These are phyloP conservation scores for Gastrolobium villosum DNA, from an alignment of 306 rosid genomes.

Conservation along the genomic window DNA sequence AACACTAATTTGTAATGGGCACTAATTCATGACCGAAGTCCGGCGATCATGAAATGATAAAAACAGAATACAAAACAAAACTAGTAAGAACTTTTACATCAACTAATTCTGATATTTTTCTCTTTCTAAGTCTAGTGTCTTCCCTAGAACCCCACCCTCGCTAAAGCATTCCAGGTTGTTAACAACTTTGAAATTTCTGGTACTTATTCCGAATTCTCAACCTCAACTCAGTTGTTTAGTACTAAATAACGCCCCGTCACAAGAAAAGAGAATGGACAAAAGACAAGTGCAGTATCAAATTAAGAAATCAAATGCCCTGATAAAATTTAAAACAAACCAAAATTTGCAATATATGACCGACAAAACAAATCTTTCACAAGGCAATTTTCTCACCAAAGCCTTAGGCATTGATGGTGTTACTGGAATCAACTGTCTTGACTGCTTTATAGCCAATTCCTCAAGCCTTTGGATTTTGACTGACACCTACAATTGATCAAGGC, in stretches of 20 bases:
- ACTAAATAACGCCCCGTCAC: not conserved
- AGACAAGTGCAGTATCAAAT: not conserved
- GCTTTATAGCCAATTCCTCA: conserved; percentile 95
- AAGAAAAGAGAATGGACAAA: not conserved
- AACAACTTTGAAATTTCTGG: not conserved
- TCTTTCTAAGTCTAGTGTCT: not conserved
- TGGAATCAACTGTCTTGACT: conserved; percentile 95
- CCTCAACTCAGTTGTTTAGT: conserved; percentile 4
- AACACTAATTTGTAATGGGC: not conserved
- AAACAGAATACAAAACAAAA: conserved; percentile 1
- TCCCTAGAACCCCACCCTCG: conserved; percentile 10
- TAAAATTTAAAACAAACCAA: conserved; percentile 18
- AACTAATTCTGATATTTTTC: not conserved
- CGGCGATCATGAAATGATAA: conserved; percentile 9
- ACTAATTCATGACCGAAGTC: not conserved
- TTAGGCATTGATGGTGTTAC: conserved; percentile 94
- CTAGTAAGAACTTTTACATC: not conserved
- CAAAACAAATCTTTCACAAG: conserved; percentile 43
- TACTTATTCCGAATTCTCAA: conserved; percentile 22
- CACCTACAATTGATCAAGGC: conserved; percentile 57
- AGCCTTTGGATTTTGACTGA: conserved; percentile 92
- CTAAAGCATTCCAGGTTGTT: conserved; percentile 13
- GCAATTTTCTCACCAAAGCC: conserved; percentile 69
- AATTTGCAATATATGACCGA: conserved; percentile 22
- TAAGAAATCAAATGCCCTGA: not conserved